Conservation (phyloP, 2,329 filamentous ascomycete species). For the Apiospora arundinis region DNA sequence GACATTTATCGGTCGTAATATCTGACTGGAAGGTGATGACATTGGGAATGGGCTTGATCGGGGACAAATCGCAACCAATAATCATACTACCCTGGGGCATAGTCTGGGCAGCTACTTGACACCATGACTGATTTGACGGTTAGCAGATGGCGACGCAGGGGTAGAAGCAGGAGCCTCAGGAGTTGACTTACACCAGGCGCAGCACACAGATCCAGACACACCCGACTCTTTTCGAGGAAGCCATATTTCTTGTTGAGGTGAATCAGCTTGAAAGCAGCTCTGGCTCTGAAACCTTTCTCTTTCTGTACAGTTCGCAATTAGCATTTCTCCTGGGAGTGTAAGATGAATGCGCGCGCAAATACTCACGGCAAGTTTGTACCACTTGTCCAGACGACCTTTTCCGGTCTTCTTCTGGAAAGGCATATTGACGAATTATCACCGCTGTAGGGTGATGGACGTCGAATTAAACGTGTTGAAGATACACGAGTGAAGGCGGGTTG, state of each 20-base stretch:
- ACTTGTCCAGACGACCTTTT: constrained; percentile 98
- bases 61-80: constrained; percentile 89
- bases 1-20: constrained; percentile 96
- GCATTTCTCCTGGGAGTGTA: not conserved
- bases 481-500: constrained; percentile 14
- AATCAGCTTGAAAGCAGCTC: constrained; percentile 97
- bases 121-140: constrained; percentile 75
- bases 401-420: constrained; percentile 98
- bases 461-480: not conserved
- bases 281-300: constrained; percentile 94
- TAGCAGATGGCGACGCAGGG: constrained; percentile 32
- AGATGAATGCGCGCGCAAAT: not conserved
- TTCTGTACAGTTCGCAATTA: constrained; percentile 54
- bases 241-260: constrained; percentile 99
- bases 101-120: constrained; percentile 92
- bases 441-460: not conserved
- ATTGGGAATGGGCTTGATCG: constrained; percentile 94
- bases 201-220: constrained; percentile 95
- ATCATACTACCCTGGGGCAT: constrained; percentile 93
- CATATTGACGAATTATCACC: constrained; percentile 58
- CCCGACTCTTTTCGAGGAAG: constrained; percentile 95
- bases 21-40: constrained; percentile 97
- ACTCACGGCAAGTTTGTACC: constrained; percentile 83
- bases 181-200: constrained; percentile 69
- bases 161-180: not conserved